Base-by-base conservation (phyloP, 75 land plant species). In the Chamaecyparis obtusa region DNA sequence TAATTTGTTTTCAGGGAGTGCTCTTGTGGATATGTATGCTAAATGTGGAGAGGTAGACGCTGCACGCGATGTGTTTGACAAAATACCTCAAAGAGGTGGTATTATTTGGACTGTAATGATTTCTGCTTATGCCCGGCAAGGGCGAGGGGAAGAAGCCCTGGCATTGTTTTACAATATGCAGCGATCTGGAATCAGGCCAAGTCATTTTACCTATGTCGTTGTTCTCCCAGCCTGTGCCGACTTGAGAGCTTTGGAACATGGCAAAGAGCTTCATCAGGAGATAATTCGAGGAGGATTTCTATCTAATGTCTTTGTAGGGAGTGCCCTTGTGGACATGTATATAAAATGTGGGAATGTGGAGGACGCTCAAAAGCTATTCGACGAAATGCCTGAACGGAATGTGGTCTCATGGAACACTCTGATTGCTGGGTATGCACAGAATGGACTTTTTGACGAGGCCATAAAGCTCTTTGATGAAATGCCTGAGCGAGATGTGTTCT, bases 351-450 rank as follows among this genome's bases (percentile, higher is more conserved):
- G 88, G n/a, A 51, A 57, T 39, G 35, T 86, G 41, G 84, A 56
- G 33, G 88, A 89, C 27, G 90, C 90, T 5, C 48, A 15, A 10
- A 86, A 86, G 81, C 15, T 89, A 6, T 89, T 89, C 64, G 64
- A 80, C 27, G 85, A 89, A 83, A 32, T 87, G 49, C 84, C 89
- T n/a, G n/a, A 43, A 36, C 88, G 57, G 39, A 49, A 89, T 80
- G 67, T 81, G 15, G 84, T 89, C 16, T 80, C 90, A 41, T 86
- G 88, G 85, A 83, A 83, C 64, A 27, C 88, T 16, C 71, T 89
- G 87, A 86, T 88, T 75, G 16, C 43, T 51, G 89, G 89, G 37
- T 88, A 77, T 87, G 89, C 88, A 8, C 88, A 84, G 67, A 88
- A 44, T 41, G 88, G 88, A 39, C 15, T 85, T 39, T n/a, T 86